A percentile compares a stretch with the other conserved stretches of the same genome.
Evolutionary conservation across 305 asterid species (phyloP).

Genomic region (Fraxinus latifolia): DNA sequence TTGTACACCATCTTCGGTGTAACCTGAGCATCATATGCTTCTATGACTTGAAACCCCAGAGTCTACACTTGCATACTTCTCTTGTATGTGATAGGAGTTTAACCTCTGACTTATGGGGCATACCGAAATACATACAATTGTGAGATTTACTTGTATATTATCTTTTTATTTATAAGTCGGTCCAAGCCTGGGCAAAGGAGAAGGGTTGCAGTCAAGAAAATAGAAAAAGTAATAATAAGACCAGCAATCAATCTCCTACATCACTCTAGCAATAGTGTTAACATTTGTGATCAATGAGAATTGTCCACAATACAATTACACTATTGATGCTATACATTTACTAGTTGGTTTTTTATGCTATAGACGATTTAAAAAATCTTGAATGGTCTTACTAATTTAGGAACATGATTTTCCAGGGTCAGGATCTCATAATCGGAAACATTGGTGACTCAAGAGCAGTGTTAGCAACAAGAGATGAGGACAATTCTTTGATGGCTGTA

Average conservation of each 20-base stretch:
- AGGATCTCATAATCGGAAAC: constrained; percentile 37
- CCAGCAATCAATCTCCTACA: background rate
- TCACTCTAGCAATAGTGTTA: background rate
- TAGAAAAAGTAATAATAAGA: background rate
- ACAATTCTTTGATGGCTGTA: constrained; percentile 27
- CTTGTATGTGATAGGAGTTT: background rate
- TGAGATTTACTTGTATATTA: background rate
- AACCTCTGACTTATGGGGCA: background rate
- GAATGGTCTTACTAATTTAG: background rate
- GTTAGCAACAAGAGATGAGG: constrained; percentile 28
- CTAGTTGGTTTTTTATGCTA: background rate
- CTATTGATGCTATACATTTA: background rate
- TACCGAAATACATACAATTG: background rate
- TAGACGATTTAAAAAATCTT: background rate
- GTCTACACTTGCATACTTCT: background rate
- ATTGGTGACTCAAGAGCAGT: constrained; percentile 40
- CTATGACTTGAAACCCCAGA: background rate
- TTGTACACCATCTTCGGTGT: background rate
- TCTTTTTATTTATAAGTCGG: background rate
- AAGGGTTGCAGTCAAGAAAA: background rate
- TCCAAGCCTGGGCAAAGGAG: background rate
- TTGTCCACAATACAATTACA: background rate
- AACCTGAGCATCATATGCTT: background rate
- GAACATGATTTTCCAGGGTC: constrained; percentile 22
- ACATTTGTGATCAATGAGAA: background rate